Evolutionary conservation across 345 rosid genomes (phyloP).

Genomic region (Eucalyptus microcorys): DNA sequence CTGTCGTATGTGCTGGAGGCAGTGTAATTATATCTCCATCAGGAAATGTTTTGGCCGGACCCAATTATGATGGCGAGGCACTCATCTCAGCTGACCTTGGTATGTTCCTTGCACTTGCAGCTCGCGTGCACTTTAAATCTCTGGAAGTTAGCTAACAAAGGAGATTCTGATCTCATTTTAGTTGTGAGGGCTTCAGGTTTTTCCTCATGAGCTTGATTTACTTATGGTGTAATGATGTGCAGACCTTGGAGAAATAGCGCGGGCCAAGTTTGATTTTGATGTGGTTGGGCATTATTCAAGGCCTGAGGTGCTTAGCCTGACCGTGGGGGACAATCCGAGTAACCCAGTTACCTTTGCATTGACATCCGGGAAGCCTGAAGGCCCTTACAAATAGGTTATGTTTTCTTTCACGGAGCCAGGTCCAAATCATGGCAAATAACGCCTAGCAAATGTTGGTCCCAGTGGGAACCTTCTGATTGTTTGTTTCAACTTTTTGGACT

Average conservation of each 20-base stretch:
- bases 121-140: not conserved
- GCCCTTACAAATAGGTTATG: not conserved
- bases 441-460: not conserved
- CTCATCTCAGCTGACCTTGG: constrained; percentile 89
- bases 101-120: constrained; percentile 1
- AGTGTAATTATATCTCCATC: constrained; percentile 84
- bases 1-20: constrained; percentile 87
- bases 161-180: not conserved
- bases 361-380: not conserved
- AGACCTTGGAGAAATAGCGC: constrained; percentile 90
- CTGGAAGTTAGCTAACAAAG: not conserved
- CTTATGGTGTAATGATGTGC: not conserved
- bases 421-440: not conserved
- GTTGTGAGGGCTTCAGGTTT: not conserved
- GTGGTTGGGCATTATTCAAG: constrained; percentile 93
- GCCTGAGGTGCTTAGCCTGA: constrained; percentile 86
- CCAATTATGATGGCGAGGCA: constrained; percentile 80
- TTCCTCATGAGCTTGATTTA: not conserved
- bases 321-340: constrained; percentile 68
- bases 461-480: not conserved
- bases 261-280: constrained; percentile 89
- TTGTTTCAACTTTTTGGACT: not conserved
- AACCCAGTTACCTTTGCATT: constrained; percentile 55
- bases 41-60: constrained; percentile 81
- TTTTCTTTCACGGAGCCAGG: not conserved